phyloP scores from a whole-genome alignment of 176 grass and related monocot species.

The Rhipidocladum racemiflorum region DNA sequence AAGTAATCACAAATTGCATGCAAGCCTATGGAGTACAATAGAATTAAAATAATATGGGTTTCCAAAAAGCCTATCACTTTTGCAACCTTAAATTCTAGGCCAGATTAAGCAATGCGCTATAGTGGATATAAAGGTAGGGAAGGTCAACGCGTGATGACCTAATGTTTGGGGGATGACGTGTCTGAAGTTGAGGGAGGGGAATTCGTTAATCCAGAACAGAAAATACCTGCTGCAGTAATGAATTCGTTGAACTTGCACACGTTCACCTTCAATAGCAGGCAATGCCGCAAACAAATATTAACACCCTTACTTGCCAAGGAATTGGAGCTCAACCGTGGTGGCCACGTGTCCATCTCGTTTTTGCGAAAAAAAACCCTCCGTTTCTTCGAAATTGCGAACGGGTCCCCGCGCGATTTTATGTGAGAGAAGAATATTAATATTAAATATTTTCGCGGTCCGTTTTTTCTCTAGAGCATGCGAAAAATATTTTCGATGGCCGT shows the following conservation, averaged over 20 bases:
- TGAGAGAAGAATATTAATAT: too few relatives aligned
- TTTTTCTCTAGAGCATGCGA: too few relatives aligned
- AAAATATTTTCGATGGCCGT: too few relatives aligned
- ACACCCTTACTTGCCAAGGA: too few relatives aligned
- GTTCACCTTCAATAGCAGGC: slow-evolving; percentile 82
- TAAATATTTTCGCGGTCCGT: too few relatives aligned
- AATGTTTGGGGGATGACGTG: background rate
- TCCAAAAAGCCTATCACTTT: background rate
- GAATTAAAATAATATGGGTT: background rate
- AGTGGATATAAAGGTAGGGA: background rate
- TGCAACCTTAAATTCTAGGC: background rate
- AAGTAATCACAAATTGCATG: background rate
- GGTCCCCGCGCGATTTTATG: too few relatives aligned
- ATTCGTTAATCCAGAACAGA: background rate
- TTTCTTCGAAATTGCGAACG: too few relatives aligned
- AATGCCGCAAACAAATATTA: slow-evolving; percentile 79
- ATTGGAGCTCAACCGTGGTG: too few relatives aligned
- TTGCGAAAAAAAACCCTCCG: too few relatives aligned
- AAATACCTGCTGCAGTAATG: slow-evolving; percentile 80
- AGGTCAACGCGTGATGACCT: background rate
- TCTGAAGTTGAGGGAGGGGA: background rate
- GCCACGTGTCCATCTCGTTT: too few relatives aligned
- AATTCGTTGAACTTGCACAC: slow-evolving; percentile 71
- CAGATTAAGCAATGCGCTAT: background rate
- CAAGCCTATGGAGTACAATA: background rate